These are phyloP conservation scores for Hanseniaspora vineae DNA, from an alignment of 805 yeast species.

Conservation along the genomic window DNA sequence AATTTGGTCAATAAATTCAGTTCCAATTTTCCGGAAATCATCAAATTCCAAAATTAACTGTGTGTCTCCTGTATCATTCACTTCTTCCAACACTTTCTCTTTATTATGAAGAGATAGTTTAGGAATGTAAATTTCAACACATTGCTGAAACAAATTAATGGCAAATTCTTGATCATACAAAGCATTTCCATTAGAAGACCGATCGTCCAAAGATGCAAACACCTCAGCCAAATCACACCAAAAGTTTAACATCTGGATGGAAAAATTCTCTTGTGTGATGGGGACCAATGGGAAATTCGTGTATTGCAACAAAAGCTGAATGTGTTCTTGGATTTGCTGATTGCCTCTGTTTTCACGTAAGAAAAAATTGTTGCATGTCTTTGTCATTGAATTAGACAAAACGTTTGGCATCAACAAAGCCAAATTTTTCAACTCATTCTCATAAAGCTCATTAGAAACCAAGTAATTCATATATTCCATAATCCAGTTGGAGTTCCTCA, in stretches of 20 bases:
- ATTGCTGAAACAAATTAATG: conserved; percentile 31
- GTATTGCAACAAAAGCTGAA: conserved; percentile 37
- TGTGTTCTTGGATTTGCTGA: conserved; percentile 21
- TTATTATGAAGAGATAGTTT: conserved; percentile 39
- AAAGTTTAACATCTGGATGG: conserved; percentile 44
- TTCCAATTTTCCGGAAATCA: conserved; percentile 58
- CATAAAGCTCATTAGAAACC: conserved; percentile 19
- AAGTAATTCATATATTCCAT: conserved; percentile 22
- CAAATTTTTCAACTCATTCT: conserved; percentile 19
- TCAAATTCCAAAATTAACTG: conserved; percentile 36
- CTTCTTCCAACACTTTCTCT: conserved; percentile 24
- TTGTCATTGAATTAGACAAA: conserved; percentile 19
- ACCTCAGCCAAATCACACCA: conserved; percentile 59
- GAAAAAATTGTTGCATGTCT: conserved; percentile 22
- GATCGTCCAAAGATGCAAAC: conserved; percentile 26
- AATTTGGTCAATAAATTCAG: conserved; percentile 62
- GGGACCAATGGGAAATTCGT: conserved; percentile 48
- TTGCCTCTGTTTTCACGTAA: conserved; percentile 4
- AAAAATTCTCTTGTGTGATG: conserved; percentile 43
- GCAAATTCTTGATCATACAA: conserved; percentile 20
- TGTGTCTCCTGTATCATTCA: conserved; percentile 12
- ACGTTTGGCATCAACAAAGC: conserved; percentile 22
- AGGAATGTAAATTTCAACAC: conserved; percentile 54
- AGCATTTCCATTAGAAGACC: conserved; percentile 6
- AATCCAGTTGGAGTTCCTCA: conserved; percentile 17